A percentile compares a stretch with the other conserved stretches of the same genome.
Conservation (phyloP, 2,329 filamentous ascomycete genomes). For the Colletotrichum neosansevieriae region DNA sequence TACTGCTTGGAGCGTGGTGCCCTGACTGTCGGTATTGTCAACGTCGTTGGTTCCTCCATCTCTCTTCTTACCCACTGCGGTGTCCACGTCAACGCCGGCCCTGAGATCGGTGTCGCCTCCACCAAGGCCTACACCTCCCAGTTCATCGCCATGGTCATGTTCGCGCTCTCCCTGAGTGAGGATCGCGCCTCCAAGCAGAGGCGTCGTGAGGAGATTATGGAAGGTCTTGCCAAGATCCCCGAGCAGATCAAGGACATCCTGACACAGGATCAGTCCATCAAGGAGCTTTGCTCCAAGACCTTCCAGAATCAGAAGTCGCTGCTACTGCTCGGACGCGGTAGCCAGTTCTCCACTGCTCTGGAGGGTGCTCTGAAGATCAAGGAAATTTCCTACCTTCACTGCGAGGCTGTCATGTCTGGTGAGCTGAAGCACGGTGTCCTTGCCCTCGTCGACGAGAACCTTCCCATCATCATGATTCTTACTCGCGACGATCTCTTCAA, state of each 20-base stretch:
- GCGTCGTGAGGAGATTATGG: slow-evolving; percentile 95
- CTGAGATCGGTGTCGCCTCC: slow-evolving; percentile 98
- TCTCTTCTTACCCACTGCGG: slow-evolving; percentile 98
- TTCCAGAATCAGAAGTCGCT: slow-evolving; percentile 99
- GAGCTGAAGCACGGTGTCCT: slow-evolving; percentile 99
- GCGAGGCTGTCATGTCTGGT: slow-evolving; percentile 99
- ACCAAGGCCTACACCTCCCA: slow-evolving; percentile 99
- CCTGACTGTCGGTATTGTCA: slow-evolving; percentile 97
- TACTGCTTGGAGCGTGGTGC: slow-evolving; percentile 99
- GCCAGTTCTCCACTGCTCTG: slow-evolving; percentile 95
- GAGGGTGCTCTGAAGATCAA: slow-evolving; percentile 99
- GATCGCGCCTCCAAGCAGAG: slow-evolving; percentile 95
- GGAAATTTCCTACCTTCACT: slow-evolving; percentile 99
- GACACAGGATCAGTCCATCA: slow-evolving; percentile 92
- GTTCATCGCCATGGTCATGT: slow-evolving; percentile 99
- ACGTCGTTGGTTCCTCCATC: slow-evolving; percentile 98
- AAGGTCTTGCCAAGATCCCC: slow-evolving; percentile 88
- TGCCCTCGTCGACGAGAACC: slow-evolving; percentile 96
- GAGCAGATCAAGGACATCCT: slow-evolving; percentile 93
- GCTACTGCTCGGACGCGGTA: slow-evolving; percentile 91
- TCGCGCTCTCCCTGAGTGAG: slow-evolving; percentile 94
- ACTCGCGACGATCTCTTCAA: slow-evolving; percentile 96
- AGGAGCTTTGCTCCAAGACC: slow-evolving; percentile 89
- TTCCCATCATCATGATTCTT: slow-evolving; percentile 99
- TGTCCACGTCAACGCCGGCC: slow-evolving; percentile 99